Percentiles rank a stretch among this genome's conserved stretches.
Evolutionary conservation across 768 basidiomycete genomes (phyloP).

Genomic region (Gloeostereum incarnatum): DNA sequence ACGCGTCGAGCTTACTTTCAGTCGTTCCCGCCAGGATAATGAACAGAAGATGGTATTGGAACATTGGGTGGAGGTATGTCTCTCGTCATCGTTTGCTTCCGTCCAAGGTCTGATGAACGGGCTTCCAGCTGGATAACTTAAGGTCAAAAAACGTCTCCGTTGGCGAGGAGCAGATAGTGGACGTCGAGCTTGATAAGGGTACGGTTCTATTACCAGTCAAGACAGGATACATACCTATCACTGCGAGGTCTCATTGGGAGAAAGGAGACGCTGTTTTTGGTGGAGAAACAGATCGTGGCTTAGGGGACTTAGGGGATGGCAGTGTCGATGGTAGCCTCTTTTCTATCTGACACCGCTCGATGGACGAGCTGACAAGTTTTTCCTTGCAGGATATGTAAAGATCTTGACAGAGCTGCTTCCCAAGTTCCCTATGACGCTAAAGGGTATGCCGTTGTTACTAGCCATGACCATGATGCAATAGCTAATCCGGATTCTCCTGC

Average conservation of each 20-base stretch:
- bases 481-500: not conserved
- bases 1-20: slow-evolving; percentile 35
- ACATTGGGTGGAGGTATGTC: slow-evolving; percentile 50
- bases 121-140: slow-evolving; percentile 29
- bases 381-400: slow-evolving; percentile 15
- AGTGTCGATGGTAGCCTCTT: too few species aligned
- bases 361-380: too few species aligned
- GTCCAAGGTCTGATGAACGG: not conserved
- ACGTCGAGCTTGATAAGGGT: slow-evolving; percentile 39
- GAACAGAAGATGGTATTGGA: slow-evolving; percentile 32
- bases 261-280: not conserved
- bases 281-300: not conserved
- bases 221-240: slow-evolving; percentile 20
- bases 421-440: slow-evolving; percentile 32
- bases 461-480: not conserved
- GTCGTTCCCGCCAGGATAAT: slow-evolving; percentile 13
- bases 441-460: slow-evolving; percentile 14
- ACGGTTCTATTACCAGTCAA: slow-evolving; percentile 28
- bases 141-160: slow-evolving; percentile 18
- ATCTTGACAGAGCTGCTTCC: slow-evolving; percentile 22
- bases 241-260: slow-evolving; percentile 30
- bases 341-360: too few species aligned
- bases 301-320: not conserved
- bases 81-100: not conserved
- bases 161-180: slow-evolving; percentile 44